Conservation (phyloP, 768 basidiomycete genomes). For the Pulveroboletus ravenelii region DNA sequence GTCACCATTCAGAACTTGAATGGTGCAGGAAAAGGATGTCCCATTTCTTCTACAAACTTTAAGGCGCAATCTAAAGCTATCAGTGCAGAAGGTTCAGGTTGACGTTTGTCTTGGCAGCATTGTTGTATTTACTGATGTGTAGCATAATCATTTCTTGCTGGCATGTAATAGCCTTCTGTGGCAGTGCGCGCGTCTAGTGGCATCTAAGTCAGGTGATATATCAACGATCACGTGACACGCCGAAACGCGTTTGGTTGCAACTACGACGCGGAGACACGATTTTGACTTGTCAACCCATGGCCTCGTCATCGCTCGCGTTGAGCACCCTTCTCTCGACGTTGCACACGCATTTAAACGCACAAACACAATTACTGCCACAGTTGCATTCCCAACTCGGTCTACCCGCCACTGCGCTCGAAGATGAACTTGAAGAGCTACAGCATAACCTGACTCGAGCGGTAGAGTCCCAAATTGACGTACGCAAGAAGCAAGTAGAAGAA, state of each 20-base stretch:
- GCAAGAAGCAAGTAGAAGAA: constrained; percentile 72
- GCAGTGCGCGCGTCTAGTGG: too few relatives aligned
- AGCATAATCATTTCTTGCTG: neutral
- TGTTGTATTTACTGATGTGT: neutral
- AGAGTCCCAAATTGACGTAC: constrained; percentile 62
- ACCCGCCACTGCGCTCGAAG: constrained; percentile 71
- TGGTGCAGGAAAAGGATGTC: constrained; percentile 65
- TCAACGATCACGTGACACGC: constrained; percentile 24
- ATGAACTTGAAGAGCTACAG: constrained; percentile 72
- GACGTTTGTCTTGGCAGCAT: neutral
- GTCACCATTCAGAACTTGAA: constrained; percentile 69
- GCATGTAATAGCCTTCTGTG: too few relatives aligned
- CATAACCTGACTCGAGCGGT: constrained; percentile 72
- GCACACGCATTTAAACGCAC: constrained; percentile 72
- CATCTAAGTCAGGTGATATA: constrained; percentile 18
- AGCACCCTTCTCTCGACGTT: constrained; percentile 72
- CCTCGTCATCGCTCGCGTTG: constrained; percentile 36
- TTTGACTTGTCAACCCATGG: constrained; percentile 16
- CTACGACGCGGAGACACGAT: constrained; percentile 13
- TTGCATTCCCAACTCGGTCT: constrained; percentile 83
- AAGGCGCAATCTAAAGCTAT: constrained; percentile 33
- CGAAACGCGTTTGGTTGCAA: constrained; percentile 22
- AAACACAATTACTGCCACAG: constrained; percentile 77
- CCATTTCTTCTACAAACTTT: constrained; percentile 59
- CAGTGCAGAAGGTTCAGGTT: constrained; percentile 10